Percentiles rank a stretch among this genome's conserved stretches.
Evolutionary conservation across 129 eudicot genomes (phyloP).

Genomic region (Escallonia rubra): DNA sequence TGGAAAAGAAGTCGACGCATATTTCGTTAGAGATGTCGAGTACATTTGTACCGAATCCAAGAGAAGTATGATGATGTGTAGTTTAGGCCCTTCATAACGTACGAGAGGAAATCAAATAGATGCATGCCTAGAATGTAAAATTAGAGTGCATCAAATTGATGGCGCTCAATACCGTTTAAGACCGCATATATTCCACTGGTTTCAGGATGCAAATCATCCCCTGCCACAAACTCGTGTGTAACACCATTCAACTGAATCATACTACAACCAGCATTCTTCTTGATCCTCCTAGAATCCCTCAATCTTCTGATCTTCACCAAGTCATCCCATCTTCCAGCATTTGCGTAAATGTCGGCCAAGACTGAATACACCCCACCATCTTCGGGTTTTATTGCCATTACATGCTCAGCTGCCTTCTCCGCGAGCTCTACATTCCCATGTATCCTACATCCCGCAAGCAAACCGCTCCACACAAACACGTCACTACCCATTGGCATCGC

Average conservation of each 20-base stretch:
- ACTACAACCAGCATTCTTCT: constrained; percentile 71
- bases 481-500: constrained; percentile 62
- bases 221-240: constrained; percentile 61
- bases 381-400: constrained; percentile 54
- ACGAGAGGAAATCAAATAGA: too few species aligned
- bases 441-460: constrained; percentile 72
- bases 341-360: constrained; percentile 62
- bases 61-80: too few species aligned
- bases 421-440: constrained; percentile 73
- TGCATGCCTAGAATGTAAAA: too few species aligned
- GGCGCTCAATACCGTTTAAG: constrained; percentile 37
- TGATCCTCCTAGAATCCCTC: constrained; percentile 48
- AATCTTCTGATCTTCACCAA: constrained; percentile 49
- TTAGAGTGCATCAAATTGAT: constrained; percentile 35
- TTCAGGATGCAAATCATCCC: constrained; percentile 54
- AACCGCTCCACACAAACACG: constrained; percentile 74
- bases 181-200: constrained; percentile 41
- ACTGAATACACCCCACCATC: constrained; percentile 73
- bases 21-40: too few species aligned
- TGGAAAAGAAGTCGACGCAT: too few species aligned
- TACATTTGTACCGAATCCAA: too few species aligned
- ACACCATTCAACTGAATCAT: constrained; percentile 56
- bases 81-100: too few species aligned
- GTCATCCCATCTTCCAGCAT: constrained; percentile 66
- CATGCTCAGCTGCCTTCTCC: constrained; percentile 53